Evolutionary conservation across 495 filamentous ascomycete genomes (phyloP).

Genomic region (Penicillium tannophilum): DNA sequence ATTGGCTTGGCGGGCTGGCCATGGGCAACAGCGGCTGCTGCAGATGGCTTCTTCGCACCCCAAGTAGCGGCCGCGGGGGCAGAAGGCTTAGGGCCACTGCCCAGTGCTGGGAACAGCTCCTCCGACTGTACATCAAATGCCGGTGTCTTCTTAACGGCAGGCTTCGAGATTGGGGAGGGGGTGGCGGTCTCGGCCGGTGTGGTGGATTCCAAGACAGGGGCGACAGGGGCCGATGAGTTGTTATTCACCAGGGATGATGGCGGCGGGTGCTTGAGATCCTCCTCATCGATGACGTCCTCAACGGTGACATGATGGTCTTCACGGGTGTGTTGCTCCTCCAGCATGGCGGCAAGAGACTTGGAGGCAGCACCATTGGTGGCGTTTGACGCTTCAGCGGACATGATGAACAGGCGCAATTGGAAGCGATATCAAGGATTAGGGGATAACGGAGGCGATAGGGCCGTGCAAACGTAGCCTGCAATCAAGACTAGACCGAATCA

Average conservation of each 20-base stretch:
- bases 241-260: constrained; percentile 48
- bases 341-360: constrained; percentile 66
- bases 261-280: constrained; percentile 65
- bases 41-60: constrained; percentile 60
- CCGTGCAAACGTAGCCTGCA: constrained; percentile 22
- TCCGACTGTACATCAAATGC: constrained; percentile 79
- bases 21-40: constrained; percentile 62
- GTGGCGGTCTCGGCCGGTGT: constrained; percentile 22
- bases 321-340: constrained; percentile 71
- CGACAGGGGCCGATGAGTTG: constrained; percentile 25
- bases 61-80: constrained; percentile 66
- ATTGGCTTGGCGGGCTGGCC: constrained; percentile 52
- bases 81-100: constrained; percentile 66
- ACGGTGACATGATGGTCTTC: constrained; percentile 69
- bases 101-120: constrained; percentile 88
- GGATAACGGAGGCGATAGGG: constrained; percentile 7
- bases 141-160: constrained; percentile 47
- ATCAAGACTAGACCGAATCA: constrained; percentile 21
- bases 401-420: constrained; percentile 28
- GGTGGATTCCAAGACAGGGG: constrained; percentile 20
- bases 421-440: constrained; percentile 6
- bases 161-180: constrained; percentile 32
- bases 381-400: constrained; percentile 49
- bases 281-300: constrained; percentile 80
- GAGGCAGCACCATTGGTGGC: constrained; percentile 40